Conservation (phyloP, 805 yeast species). For the Schizosaccharomyces japonicus region DNA sequence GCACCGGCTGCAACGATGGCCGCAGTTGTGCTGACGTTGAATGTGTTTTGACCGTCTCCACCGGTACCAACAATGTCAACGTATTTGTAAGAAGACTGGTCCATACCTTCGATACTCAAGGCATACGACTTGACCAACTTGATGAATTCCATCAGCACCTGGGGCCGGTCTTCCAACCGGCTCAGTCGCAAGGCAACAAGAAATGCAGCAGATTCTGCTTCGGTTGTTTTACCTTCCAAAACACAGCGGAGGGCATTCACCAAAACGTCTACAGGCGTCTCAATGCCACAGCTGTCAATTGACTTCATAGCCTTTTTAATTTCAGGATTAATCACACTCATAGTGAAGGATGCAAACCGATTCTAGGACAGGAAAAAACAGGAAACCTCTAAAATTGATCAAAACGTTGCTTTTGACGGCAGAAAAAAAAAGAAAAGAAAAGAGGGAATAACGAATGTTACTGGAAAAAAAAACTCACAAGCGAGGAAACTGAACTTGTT, state of each 20-base stretch:
- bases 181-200: neutral
- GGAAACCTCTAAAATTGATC: too few relatives aligned
- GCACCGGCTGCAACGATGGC: conserved; percentile 90
- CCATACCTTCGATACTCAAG: neutral
- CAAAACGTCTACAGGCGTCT: neutral
- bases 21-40: conserved; percentile 83
- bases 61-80: conserved; percentile 95
- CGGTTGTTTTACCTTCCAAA: neutral
- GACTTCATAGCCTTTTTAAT: neutral
- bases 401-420: too few relatives aligned
- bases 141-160: neutral
- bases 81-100: conserved; percentile 14
- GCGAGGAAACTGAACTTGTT: too few relatives aligned
- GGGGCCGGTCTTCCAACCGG: neutral
- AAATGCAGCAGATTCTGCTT: neutral
- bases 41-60: conserved; percentile 94
- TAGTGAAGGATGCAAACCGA: too few relatives aligned
- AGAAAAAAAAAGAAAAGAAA: too few relatives aligned
- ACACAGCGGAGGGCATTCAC: neutral
- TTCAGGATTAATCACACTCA: neutral
- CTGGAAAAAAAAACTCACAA: too few relatives aligned
- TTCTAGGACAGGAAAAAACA: too few relatives aligned
- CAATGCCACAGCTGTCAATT: neutral
- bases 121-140: neutral
- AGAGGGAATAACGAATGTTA: too few relatives aligned